phyloP scores from a whole-genome alignment of 768 basidiomycete species.

The Trametes elegans region DNA sequence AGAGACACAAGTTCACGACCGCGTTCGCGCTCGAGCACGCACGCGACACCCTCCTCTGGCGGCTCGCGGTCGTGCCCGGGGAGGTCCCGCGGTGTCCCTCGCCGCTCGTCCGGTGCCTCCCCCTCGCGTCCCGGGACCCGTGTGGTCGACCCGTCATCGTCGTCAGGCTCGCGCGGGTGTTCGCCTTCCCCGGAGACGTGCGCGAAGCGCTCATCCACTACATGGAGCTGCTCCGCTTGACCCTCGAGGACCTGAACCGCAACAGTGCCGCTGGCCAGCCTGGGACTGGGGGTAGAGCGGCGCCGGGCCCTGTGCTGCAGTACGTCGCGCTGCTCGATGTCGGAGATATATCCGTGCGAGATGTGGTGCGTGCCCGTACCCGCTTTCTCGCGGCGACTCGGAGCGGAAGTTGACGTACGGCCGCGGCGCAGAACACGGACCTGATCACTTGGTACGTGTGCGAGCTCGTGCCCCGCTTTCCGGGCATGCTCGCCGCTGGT shows the following conservation, averaged over 20 bases:
- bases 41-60: slow-evolving; percentile 56
- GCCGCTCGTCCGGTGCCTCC: slow-evolving; percentile 50
- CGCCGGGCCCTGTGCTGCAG: slow-evolving; percentile 48
- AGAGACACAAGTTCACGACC: slow-evolving; percentile 68
- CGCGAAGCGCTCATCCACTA: slow-evolving; percentile 46
- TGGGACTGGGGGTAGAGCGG: slow-evolving; percentile 20
- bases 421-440: slow-evolving; percentile 52
- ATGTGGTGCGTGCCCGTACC: slow-evolving; percentile 45
- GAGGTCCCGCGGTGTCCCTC: slow-evolving; percentile 39
- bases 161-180: slow-evolving; percentile 45
- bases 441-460: slow-evolving; percentile 61
- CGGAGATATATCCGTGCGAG: slow-evolving; percentile 51
- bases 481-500: slow-evolving; percentile 78
- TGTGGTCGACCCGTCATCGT: slow-evolving; percentile 66
- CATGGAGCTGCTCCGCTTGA: slow-evolving; percentile 54
- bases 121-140: slow-evolving; percentile 51
- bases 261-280: too few species aligned
- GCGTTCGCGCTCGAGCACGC: slow-evolving; percentile 62
- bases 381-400: background rate
- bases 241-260: slow-evolving; percentile 51
- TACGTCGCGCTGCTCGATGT: slow-evolving; percentile 70
- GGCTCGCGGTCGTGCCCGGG: slow-evolving; percentile 43
- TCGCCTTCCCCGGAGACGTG: slow-evolving; percentile 35
- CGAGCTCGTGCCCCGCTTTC: slow-evolving; percentile 68
- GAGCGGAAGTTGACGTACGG: slow-evolving; percentile 8